Base-by-base conservation (phyloP, 1,284 basidiomycete genomes). In the Ceratobasidium papillatum region DNA sequence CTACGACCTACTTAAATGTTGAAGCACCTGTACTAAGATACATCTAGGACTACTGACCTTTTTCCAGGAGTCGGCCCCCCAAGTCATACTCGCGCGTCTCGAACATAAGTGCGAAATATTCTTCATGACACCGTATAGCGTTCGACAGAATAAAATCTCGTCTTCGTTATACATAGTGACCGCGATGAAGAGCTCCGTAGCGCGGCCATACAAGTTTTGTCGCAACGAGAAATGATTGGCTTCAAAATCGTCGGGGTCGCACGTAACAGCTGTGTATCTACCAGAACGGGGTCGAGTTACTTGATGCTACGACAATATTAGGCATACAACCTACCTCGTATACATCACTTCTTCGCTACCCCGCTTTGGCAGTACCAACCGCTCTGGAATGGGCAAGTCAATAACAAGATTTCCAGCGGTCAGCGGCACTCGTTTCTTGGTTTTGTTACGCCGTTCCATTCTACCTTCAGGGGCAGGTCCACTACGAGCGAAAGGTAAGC, bases 111-210 rank as follows among this genome's bases (percentile, higher is more conserved):
- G 94, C 0, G 91, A 86, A 59, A 96, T 85, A 75, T 85, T 85
- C 79, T 84, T 86, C 96, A 99, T 99, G 14, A 99, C 94, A 3
- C 96, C 97, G 82, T 98, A 95, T 78, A 99, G 83, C 0, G 98
- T 99, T 59, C 97, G 87, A 81, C 95, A 95, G 82, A 99, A 97
- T 12, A 99, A 84, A 30, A 94, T 85, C 79, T 99, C 97, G 81
- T 99, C 92, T 84, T 99, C 98, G 80, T 95, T 95, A 82, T 93
- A 98, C 95, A 99, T 96, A 25, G 97, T 99, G 80, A 99, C 93
- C 76, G 94, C 93, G 82, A 98, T 92, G 83, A 98, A 94, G 61
- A 99, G 82, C 80, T 99, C 98, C 0, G 96, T 99, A 76, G 91
- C 88, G 52, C 96, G 86, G 47, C 89, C 88, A 78, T 85, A 89